phyloP scores from a whole-genome alignment of 176 grass and related monocot species.

The Metroxylon sagu region DNA sequence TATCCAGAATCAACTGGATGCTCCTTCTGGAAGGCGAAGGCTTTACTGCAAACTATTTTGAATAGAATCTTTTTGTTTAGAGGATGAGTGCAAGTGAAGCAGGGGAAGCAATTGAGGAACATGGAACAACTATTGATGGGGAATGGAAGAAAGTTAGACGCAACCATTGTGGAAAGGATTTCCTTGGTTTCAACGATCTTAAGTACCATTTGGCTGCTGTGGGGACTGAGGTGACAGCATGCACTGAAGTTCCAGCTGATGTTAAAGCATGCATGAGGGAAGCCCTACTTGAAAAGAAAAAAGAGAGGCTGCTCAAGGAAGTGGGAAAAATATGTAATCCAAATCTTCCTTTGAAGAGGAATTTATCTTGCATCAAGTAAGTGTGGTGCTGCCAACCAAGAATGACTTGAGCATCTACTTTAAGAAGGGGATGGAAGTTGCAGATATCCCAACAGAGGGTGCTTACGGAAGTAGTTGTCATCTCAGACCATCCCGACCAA shows the following conservation, averaged over 20 bases:
- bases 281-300: constrained; percentile 22
- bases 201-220: constrained; percentile 28
- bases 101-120: constrained; percentile 10
- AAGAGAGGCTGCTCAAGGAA: constrained; percentile 13
- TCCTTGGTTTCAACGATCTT: constrained; percentile 19
- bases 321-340: constrained; percentile 8
- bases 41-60: too few species aligned
- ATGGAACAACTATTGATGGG: constrained; percentile 27
- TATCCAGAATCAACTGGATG: too few species aligned
- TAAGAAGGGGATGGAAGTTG: neutral
- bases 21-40: neutral
- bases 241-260: constrained; percentile 17
- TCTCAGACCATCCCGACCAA: neutral
- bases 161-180: constrained; percentile 35
- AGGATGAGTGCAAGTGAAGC: neutral
- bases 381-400: constrained; percentile 1
- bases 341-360: constrained; percentile 21
- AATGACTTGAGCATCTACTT: neutral
- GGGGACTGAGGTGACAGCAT: constrained; percentile 18
- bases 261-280: constrained; percentile 12
- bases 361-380: constrained; percentile 2
- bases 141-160: constrained; percentile 20
- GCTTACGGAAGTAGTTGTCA: neutral
- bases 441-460: neutral
- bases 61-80: too few species aligned